Conservation (phyloP, 805 yeast species). For the Priceomyces medius region DNA sequence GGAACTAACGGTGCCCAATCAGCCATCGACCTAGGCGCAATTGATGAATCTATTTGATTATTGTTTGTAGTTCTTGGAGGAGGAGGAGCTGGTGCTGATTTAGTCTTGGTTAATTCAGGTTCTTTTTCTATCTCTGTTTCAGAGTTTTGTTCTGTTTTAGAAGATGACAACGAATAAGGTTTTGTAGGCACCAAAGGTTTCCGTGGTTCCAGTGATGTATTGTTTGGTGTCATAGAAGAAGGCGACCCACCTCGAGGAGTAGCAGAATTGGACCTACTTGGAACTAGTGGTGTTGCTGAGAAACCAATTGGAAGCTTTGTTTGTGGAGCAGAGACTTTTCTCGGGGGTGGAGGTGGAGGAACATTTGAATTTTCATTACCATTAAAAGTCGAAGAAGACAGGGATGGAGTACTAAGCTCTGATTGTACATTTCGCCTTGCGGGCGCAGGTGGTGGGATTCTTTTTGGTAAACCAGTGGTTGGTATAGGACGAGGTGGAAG, state of each 20-base stretch:
- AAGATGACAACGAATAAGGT: slow-evolving; percentile 27
- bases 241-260: slow-evolving; percentile 18
- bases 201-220: slow-evolving; percentile 10
- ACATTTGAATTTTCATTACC: slow-evolving; percentile 2
- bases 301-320: slow-evolving; percentile 32
- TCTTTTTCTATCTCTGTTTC: neutral
- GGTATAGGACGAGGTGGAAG: slow-evolving; percentile 19
- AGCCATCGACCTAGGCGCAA: slow-evolving; percentile 28
- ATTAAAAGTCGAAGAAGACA: neutral
- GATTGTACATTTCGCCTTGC: slow-evolving; percentile 22
- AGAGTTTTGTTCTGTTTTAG: slow-evolving; percentile 12
- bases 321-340: slow-evolving; percentile 13
- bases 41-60: slow-evolving; percentile 1
- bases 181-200: slow-evolving; percentile 40
- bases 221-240: slow-evolving; percentile 12
- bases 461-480: slow-evolving; percentile 18
- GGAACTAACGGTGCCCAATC: slow-evolving; percentile 56
- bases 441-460: slow-evolving; percentile 33
- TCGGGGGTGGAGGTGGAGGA: slow-evolving; percentile 28
- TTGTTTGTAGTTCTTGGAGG: slow-evolving; percentile 9
- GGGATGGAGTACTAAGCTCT: slow-evolving; percentile 16
- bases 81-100: slow-evolving; percentile 11
- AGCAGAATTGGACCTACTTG: slow-evolving; percentile 31
- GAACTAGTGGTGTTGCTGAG: slow-evolving; percentile 38
- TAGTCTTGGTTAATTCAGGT: neutral